phyloP scores from a whole-genome alignment of 139 green algal species.

The Mychonastes homosphaera region DNA sequence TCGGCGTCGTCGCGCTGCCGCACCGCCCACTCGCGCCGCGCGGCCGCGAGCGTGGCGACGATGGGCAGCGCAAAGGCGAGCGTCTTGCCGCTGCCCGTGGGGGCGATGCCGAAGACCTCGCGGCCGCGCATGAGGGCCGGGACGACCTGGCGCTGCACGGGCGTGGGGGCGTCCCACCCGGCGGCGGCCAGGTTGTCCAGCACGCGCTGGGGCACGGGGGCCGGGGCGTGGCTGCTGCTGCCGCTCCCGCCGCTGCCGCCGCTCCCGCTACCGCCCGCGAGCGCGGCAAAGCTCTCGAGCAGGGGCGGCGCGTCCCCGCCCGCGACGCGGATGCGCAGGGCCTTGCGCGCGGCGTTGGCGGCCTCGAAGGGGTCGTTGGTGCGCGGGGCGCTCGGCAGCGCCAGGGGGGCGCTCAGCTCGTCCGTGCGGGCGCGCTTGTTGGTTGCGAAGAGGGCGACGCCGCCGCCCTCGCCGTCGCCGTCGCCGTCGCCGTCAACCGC shows the following conservation, averaged over 20 bases:
- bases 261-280: no score
- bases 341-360: constrained; percentile 60
- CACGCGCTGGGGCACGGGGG: constrained; percentile 17
- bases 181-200: constrained; percentile 14
- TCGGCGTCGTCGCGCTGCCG: no score
- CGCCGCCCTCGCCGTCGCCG: neutral
- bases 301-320: constrained; percentile 17
- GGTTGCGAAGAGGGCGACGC: constrained; percentile 20
- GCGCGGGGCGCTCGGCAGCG: neutral
- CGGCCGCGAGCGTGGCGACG: constrained; percentile 22
- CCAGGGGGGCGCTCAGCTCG: constrained; percentile 14
- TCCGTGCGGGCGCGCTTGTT: constrained; percentile 7
- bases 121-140: constrained; percentile 48
- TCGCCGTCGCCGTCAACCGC: neutral
- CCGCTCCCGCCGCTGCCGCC: neutral
- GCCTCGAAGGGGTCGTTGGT: constrained; percentile 48
- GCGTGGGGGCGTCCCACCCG: constrained; percentile 58
- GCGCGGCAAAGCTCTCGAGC: constrained; percentile 25
- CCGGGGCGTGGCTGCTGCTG: no score
- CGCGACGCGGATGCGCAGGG: constrained; percentile 32
- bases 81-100: constrained; percentile 86
- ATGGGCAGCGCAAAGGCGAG: constrained; percentile 85
- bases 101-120: constrained; percentile 76
- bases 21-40: no score
- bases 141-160: constrained; percentile 87